phyloP scores from a whole-genome alignment of 1,139 yeast species.

The Yamadazyma friedrichii region DNA sequence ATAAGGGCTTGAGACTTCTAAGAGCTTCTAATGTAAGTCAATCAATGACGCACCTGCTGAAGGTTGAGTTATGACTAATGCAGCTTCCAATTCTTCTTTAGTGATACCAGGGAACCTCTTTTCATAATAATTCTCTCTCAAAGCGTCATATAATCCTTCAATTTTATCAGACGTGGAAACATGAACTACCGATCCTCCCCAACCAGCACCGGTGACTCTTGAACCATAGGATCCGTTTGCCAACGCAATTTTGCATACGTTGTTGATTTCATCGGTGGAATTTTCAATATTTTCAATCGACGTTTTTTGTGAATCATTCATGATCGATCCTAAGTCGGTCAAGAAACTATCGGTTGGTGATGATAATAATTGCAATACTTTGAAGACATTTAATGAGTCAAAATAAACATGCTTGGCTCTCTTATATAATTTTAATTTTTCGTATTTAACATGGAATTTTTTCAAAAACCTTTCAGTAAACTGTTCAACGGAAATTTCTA shows the following conservation, averaged over 20 bases:
- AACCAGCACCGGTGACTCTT: conserved; percentile 79
- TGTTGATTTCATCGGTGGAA: conserved; percentile 58
- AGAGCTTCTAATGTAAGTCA: conserved; percentile 12
- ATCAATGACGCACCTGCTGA: conserved; percentile 56
- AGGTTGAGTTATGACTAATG: conserved; percentile 58
- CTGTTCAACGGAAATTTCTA: conserved; percentile 44
- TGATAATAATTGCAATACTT: conserved; percentile 43
- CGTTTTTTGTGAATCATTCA: conserved; percentile 56
- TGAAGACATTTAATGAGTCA: conserved; percentile 62
- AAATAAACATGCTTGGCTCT: conserved; percentile 63
- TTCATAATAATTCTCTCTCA: conserved; percentile 50
- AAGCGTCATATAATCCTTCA: conserved; percentile 42
- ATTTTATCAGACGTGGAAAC: conserved; percentile 51
- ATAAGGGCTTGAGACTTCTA: too few relatives aligned
- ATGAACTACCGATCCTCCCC: conserved; percentile 75
- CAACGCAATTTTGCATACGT: conserved; percentile 53
- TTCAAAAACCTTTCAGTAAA: conserved; percentile 47
- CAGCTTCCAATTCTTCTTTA: conserved; percentile 44
- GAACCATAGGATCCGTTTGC: conserved; percentile 63
- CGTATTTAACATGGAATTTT: conserved; percentile 57
- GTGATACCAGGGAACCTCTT: conserved; percentile 48
- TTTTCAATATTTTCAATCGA: conserved; percentile 50
- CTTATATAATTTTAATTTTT: conserved; percentile 53
- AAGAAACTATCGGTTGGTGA: conserved; percentile 27
- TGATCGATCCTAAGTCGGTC: conserved; percentile 47